Evolutionary conservation across 2,329 filamentous ascomycete species (phyloP).

Genomic region (Colletotrichum truncatum): DNA sequence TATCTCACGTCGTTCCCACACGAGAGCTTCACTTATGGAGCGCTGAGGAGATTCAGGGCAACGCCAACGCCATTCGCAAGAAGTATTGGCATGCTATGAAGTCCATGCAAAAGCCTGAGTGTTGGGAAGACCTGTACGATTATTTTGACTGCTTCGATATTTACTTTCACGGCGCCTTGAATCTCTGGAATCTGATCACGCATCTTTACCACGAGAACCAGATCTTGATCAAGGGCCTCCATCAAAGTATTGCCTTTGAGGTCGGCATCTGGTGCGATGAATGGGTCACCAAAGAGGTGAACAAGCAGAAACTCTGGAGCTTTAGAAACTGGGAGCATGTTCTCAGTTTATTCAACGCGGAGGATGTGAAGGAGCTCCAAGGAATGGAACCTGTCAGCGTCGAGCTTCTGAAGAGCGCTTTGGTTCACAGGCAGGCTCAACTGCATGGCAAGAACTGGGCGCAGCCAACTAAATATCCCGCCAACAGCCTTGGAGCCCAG

Average conservation of each 20-base stretch:
- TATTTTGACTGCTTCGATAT: constrained; percentile 60
- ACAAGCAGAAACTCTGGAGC: constrained; percentile 44
- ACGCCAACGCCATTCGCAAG: constrained; percentile 49
- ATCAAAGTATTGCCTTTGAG: constrained; percentile 36
- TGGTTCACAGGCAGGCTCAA: constrained; percentile 41
- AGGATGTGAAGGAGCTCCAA: constrained; percentile 40
- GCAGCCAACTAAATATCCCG: not conserved
- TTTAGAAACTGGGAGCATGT: constrained; percentile 34
- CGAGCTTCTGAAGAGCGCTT: constrained; percentile 42
- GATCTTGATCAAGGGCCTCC: constrained; percentile 39
- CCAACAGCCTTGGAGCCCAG: constrained; percentile 38
- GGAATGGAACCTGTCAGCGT: constrained; percentile 39
- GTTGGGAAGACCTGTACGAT: constrained; percentile 52
- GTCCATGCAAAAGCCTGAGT: constrained; percentile 39
- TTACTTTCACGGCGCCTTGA: constrained; percentile 55
- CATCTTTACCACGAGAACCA: constrained; percentile 51
- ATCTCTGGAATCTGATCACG: constrained; percentile 57
- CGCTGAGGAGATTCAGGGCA: constrained; percentile 47
- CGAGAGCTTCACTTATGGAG: constrained; percentile 48
- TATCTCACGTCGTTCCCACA: constrained; percentile 38
- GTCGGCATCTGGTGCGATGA: constrained; percentile 47
- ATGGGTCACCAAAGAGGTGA: constrained; percentile 43
- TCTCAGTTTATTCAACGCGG: constrained; percentile 36
- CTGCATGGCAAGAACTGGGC: constrained; percentile 12
- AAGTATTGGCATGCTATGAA: constrained; percentile 46